Base-by-base conservation (phyloP, 352 stramenopile genomes). In the Globisporangium abappressorium region DNA sequence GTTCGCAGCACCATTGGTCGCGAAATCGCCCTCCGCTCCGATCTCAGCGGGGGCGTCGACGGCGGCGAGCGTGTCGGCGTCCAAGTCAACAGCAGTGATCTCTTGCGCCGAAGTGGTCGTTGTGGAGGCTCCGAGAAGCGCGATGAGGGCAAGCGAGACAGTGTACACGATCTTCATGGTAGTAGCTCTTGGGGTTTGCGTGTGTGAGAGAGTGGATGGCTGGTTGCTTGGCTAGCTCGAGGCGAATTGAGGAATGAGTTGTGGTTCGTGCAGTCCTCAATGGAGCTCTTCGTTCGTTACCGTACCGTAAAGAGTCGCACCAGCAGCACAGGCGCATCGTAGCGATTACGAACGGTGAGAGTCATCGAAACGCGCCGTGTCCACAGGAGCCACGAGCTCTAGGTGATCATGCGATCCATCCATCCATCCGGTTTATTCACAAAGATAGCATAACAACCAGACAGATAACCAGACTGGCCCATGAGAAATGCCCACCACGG, bases 121-220 rank as follows among this genome's bases (percentile, higher is more conserved):
- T 12, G 18, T 41, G n/a, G 58, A 56, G 58, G 58, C 38, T 38
- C 54, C 33, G 8, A 64, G 57, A 41, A 64, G 34, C 2, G 58
- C 58, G 36, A 64, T 26, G 58, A 64, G 22, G 22, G 41, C 22
- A 54, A 64, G 22, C 41, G 58, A 64, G 34, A 64, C 58, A 11
- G 58, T 55, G 58, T 41, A 64, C 22, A 56, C 41, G 24, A 64
- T 51, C 38, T 64, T 64, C 58, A 64, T 64, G 18, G 6, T 20
- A 59, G 54, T 30, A 59, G 15, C 54, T 59, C 26, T 38, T 41
- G 26, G 26, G 11, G n/a, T 14, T 20, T 57, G 22, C 5, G 9
- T 30, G 47, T 26, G 26, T 5, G 54, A 5, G 15, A 15, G 7
- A 24, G 15, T 14, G 6, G 15, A 58, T 30, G 53, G 53, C 26